A percentile compares a stretch with the other conserved stretches of the same genome.
Evolutionary conservation across 2,329 filamentous ascomycete species (phyloP).

Genomic region (Curvularia hawaiiensis): DNA sequence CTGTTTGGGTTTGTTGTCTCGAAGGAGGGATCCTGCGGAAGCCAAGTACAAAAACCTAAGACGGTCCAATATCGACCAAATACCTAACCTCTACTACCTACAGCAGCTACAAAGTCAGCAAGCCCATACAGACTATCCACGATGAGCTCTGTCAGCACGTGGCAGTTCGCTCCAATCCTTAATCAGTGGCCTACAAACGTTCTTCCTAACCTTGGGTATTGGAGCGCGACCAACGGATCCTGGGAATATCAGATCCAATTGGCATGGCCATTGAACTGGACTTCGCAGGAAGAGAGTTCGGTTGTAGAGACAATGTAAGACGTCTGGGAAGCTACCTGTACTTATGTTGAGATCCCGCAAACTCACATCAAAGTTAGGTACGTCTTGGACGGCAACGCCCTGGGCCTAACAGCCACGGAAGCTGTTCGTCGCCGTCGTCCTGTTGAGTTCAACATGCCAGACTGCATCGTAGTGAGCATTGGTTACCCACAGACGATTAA

Average conservation of each 20-base stretch:
- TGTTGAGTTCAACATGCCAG: constrained; percentile 38
- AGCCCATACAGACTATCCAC: not conserved
- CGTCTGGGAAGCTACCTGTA: not conserved
- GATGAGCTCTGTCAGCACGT: constrained; percentile 32
- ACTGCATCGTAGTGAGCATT: constrained; percentile 40
- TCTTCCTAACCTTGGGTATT: constrained; percentile 38
- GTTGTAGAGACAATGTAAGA: constrained; percentile 41
- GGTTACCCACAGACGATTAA: constrained; percentile 37
- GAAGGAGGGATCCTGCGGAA: not conserved
- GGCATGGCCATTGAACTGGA: constrained; percentile 43
- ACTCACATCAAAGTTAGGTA: constrained; percentile 30
- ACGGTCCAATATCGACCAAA: not conserved
- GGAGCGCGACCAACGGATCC: constrained; percentile 40
- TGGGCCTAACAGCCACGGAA: constrained; percentile 36
- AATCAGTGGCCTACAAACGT: constrained; percentile 31
- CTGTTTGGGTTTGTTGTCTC: not conserved
- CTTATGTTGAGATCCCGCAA: not conserved
- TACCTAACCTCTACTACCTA: not conserved
- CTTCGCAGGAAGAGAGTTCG: constrained; percentile 25
- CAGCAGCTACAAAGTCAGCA: not conserved
- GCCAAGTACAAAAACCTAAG: not conserved
- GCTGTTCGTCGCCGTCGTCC: constrained; percentile 36
- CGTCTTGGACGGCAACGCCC: constrained; percentile 42
- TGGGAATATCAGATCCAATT: constrained; percentile 45
- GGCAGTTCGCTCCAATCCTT: constrained; percentile 36